Percentiles rank a stretch among this genome's conserved stretches.
phyloP scores from a whole-genome alignment of 176 grass and related monocot genomes.

The Avena atlantica region DNA sequence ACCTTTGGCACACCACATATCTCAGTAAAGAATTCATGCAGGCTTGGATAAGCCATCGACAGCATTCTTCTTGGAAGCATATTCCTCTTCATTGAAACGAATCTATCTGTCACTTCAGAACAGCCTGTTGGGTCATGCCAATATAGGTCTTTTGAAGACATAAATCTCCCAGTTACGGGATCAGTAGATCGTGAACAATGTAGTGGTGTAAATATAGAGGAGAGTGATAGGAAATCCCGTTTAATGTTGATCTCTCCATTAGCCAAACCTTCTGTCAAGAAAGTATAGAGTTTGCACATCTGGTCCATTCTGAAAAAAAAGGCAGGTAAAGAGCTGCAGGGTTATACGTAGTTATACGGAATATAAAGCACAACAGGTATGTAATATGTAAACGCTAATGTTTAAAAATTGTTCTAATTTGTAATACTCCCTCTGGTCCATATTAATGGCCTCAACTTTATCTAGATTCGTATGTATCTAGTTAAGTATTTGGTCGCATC shows the following conservation, averaged over 20 bases:
- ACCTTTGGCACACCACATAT: slow-evolving; percentile 62
- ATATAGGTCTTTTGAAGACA: slow-evolving; percentile 67
- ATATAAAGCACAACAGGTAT: background rate
- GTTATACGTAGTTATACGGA: background rate
- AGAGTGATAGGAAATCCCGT: slow-evolving; percentile 16
- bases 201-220: slow-evolving; percentile 76
- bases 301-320: slow-evolving; percentile 32
- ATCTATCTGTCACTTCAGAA: slow-evolving; percentile 63
- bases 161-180: slow-evolving; percentile 57
- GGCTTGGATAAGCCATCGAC: slow-evolving; percentile 64
- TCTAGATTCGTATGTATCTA: no score
- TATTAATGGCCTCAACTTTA: no score
- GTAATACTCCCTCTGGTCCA: background rate
- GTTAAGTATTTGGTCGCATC: no score
- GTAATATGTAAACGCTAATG: background rate
- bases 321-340: background rate
- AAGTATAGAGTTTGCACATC: slow-evolving; percentile 21
- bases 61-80: slow-evolving; percentile 58
- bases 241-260: slow-evolving; percentile 27
- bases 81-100: slow-evolving; percentile 41
- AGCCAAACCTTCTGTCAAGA: slow-evolving; percentile 11
- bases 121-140: slow-evolving; percentile 89
- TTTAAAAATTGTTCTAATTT: slow-evolving; percentile 1
- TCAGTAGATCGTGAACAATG: slow-evolving; percentile 43
- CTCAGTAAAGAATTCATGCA: slow-evolving; percentile 75